These are phyloP conservation scores for Aquilaria agallochum DNA, from an alignment of 441 rosid genomes.

Conservation along the genomic window DNA sequence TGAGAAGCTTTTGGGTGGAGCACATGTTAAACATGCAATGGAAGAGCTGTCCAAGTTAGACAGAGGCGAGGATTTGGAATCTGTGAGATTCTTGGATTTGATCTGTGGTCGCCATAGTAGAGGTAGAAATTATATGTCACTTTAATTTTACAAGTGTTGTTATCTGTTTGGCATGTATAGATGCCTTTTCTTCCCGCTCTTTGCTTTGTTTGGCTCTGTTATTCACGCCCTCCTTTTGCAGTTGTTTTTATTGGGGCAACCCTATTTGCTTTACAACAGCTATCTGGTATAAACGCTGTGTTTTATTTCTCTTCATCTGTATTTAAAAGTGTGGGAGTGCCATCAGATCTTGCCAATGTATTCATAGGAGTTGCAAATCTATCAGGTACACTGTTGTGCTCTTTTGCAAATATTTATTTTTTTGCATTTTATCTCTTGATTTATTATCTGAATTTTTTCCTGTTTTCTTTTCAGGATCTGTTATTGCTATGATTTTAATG, in stretches of 20 bases:
- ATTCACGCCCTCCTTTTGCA: conserved; percentile 88
- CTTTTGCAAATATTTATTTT: conserved; percentile 4
- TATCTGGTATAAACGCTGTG: conserved; percentile 96
- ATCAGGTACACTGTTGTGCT: conserved; percentile 34
- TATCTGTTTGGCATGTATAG: conserved; percentile 11
- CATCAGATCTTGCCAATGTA: conserved; percentile 68
- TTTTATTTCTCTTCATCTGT: conserved; percentile 97
- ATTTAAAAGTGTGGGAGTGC: conserved; percentile 90
- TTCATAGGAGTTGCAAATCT: conserved; percentile 80
- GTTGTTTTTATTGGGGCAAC: conserved; percentile 99
- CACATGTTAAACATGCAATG: conserved; percentile 76
- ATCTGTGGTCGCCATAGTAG: conserved; percentile 72
- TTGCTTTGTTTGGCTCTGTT: conserved; percentile 42
- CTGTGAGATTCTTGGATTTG: conserved; percentile 64
- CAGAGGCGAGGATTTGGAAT: conserved; percentile 59
- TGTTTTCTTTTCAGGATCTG: conserved; percentile 52
- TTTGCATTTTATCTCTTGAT: conserved; percentile 8
- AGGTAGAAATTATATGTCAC: conserved; percentile 45
- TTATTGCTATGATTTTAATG: conserved; percentile 82
- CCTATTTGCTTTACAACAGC: conserved; percentile 99
- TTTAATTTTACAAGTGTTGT: conserved; percentile 10
- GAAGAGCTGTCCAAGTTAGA: conserved; percentile 72
- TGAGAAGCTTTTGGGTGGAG: conserved; percentile 76
- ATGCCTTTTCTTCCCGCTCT: conserved; percentile 17
- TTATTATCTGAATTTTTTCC: conserved; percentile 1